A percentile compares a stretch with the other conserved stretches of the same genome.
phyloP scores from a whole-genome alignment of 2,329 filamentous ascomycete genomes.

The Nothopassalora personata region DNA sequence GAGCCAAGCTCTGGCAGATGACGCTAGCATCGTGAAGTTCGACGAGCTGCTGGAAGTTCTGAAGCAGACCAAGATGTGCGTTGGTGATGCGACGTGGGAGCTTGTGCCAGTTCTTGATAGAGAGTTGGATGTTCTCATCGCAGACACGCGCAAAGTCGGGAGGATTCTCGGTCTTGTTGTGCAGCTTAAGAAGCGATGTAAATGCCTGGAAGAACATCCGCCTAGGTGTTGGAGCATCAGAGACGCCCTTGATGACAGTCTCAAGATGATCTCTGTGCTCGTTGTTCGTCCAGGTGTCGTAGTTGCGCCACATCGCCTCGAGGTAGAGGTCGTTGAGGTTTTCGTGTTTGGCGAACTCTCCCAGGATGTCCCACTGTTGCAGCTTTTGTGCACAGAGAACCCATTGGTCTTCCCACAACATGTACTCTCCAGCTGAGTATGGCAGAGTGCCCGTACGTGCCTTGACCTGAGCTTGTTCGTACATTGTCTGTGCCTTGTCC shows the following conservation, averaged over 20 bases:
- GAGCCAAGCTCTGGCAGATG: conserved; percentile 84
- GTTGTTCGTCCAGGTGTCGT: conserved; percentile 86
- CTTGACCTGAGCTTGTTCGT: conserved; percentile 95
- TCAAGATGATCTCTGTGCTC: conserved; percentile 87
- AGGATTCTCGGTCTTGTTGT: conserved; percentile 75
- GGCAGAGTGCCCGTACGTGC: conserved; percentile 92
- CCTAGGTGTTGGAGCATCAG: conserved; percentile 91
- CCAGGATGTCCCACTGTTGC: conserved; percentile 97
- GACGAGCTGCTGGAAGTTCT: conserved; percentile 97
- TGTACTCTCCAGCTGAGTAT: conserved; percentile 95
- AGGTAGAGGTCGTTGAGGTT: conserved; percentile 95
- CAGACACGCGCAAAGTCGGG: conserved; percentile 84
- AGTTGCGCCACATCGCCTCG: conserved; percentile 91
- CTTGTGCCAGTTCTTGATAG: conserved; percentile 98
- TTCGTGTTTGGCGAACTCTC: conserved; percentile 97
- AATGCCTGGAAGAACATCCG: conserved; percentile 98
- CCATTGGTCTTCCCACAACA: conserved; percentile 99
- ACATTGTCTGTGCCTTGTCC: conserved; percentile 97
- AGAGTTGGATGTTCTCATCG: conserved; percentile 94
- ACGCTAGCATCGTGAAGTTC: conserved; percentile 96
- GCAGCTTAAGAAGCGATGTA: conserved; percentile 90
- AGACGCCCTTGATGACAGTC: conserved; percentile 90
- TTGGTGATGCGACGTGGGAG: conserved; percentile 90
- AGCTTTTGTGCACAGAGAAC: conserved; percentile 95
- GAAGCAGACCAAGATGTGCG: conserved; percentile 87